phyloP scores from a whole-genome alignment of 148 eudicot genomes.

The Vaccinium corymbosum region DNA sequence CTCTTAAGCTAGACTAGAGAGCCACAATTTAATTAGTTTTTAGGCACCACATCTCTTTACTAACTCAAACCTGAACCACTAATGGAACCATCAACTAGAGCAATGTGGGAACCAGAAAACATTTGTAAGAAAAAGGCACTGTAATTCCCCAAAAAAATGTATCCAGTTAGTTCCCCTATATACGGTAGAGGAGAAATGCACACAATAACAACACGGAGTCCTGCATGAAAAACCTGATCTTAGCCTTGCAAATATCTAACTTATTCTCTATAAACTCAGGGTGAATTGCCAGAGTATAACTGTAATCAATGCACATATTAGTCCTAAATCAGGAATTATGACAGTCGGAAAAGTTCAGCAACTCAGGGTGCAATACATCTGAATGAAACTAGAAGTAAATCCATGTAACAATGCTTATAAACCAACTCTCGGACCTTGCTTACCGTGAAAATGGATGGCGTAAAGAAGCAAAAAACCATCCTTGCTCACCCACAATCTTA shows the following conservation, averaged over 20 bases:
- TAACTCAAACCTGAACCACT: not conserved
- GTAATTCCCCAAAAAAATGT: not conserved
- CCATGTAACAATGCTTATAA: not conserved
- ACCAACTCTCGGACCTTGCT: constrained; percentile 22
- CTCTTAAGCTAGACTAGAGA: not conserved
- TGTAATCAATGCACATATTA: not conserved
- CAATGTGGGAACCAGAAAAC: not conserved
- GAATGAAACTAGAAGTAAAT: constrained; percentile 12
- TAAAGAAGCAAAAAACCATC: constrained; percentile 81
- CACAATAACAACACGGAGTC: not conserved
- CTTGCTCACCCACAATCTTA: constrained; percentile 80
- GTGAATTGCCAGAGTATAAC: not conserved
- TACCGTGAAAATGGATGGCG: constrained; percentile 67
- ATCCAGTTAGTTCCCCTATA: not conserved
- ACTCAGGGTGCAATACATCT: not conserved
- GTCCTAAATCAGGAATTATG: not conserved
- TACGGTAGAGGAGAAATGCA: not conserved
- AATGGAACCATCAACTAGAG: not conserved
- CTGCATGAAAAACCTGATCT: constrained; percentile 8
- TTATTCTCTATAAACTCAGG: not conserved
- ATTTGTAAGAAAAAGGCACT: not conserved
- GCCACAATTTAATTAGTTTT: not conserved
- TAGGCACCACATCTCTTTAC: not conserved
- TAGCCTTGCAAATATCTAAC: not conserved
- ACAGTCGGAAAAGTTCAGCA: not conserved